These are phyloP conservation scores for Pisolithus sp. DNA, from an alignment of 768 basidiomycete species.

Conservation along the genomic window DNA sequence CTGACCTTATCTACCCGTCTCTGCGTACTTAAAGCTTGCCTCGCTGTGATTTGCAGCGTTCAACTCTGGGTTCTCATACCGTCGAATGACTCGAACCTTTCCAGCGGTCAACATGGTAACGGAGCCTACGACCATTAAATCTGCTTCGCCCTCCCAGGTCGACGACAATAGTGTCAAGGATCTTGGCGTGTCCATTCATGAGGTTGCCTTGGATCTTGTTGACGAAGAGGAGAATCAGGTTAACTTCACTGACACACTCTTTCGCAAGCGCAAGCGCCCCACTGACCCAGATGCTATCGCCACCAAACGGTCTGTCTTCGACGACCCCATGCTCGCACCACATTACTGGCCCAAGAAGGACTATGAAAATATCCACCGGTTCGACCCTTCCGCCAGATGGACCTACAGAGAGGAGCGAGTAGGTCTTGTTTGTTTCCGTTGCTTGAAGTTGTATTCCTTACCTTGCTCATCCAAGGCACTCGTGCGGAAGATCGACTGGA, in stretches of 20 bases:
- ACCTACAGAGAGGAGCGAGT: constrained; percentile 50
- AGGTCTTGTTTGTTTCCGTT: constrained; percentile 1
- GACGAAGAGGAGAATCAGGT: neutral
- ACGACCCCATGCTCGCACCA: constrained; percentile 40
- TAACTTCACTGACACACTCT: neutral
- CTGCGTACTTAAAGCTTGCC: too few relatives aligned
- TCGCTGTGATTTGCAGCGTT: too few relatives aligned
- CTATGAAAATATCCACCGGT: constrained; percentile 52
- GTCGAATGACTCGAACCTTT: too few relatives aligned
- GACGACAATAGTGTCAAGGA: too few relatives aligned
- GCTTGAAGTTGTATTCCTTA: neutral
- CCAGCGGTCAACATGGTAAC: too few relatives aligned
- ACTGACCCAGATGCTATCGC: constrained; percentile 33
- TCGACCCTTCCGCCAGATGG: constrained; percentile 54
- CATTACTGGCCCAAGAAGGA: constrained; percentile 41
- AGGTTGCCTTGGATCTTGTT: neutral
- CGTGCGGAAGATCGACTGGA: constrained; percentile 55
- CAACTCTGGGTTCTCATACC: too few relatives aligned
- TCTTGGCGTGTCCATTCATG: too few relatives aligned
- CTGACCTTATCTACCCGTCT: too few relatives aligned
- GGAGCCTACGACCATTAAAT: too few relatives aligned
- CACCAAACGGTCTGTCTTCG: constrained; percentile 48
- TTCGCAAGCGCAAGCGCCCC: neutral
- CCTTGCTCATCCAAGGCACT: constrained; percentile 29
- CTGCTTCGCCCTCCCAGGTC: too few relatives aligned